Conservation (phyloP, 305 asterid genomes). For the Solanum hybrid region DNA sequence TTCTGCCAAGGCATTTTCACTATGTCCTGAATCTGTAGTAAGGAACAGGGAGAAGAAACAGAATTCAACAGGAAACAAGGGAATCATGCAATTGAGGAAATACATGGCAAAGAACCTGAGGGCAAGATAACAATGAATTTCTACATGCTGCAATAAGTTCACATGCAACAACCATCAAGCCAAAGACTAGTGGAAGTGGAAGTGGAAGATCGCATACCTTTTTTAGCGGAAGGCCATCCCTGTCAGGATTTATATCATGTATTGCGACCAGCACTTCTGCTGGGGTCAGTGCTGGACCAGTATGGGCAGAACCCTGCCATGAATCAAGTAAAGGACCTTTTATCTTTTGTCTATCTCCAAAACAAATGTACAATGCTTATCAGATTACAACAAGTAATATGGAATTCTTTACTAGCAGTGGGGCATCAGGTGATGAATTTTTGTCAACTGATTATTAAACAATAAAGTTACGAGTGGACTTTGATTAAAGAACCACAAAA, state of each 20-base stretch:
- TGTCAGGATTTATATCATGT: slow-evolving; percentile 89
- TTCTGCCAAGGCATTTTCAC: not conserved
- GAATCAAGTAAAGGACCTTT: slow-evolving; percentile 13
- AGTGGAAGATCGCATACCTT: slow-evolving; percentile 44
- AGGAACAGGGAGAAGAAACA: not conserved
- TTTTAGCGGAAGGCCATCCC: slow-evolving; percentile 77
- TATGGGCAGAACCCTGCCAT: slow-evolving; percentile 85
- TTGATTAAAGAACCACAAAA: not conserved
- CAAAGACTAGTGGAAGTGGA: not conserved
- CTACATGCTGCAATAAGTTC: not conserved
- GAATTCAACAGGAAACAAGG: slow-evolving; percentile 1
- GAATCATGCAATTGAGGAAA: not conserved
- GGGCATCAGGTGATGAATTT: not conserved
- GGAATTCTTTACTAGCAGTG: not conserved
- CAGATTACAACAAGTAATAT: not conserved
- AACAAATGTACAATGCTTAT: not conserved
- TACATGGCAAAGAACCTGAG: not conserved
- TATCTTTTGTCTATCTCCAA: slow-evolving; percentile 5
- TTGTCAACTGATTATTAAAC: not conserved
- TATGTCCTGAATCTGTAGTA: not conserved
- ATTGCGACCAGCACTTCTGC: slow-evolving; percentile 96
- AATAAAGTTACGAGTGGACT: not conserved
- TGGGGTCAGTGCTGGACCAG: slow-evolving; percentile 97
- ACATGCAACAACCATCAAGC: not conserved
- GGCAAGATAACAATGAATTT: not conserved